These are phyloP conservation scores for Yamagishiella unicocca DNA, from an alignment of 139 green algal genomes.

Conservation along the genomic window DNA sequence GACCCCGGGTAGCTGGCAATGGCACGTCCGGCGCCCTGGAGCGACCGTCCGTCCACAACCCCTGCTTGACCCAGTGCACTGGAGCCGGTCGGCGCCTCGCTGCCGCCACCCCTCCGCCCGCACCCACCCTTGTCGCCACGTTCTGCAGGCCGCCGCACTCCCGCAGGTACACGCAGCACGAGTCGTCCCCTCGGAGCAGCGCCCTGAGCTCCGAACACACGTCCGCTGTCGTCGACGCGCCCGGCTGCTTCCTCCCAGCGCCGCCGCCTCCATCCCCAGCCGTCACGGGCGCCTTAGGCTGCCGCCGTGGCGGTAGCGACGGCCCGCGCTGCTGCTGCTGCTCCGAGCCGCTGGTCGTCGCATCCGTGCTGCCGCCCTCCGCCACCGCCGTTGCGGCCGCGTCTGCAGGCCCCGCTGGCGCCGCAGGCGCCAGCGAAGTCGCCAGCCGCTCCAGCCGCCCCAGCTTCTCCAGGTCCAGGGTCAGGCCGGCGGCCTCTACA, in stretches of 20 bases:
- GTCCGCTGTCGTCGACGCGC: neutral
- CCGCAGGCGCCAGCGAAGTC: constrained; percentile 18
- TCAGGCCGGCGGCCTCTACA: neutral
- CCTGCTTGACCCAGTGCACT: too few relatives aligned
- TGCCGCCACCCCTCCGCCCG: neutral
- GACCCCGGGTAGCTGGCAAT: too few relatives aligned
- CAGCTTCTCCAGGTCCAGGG: constrained; percentile 53
- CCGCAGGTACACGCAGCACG: constrained; percentile 64
- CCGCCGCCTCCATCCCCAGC: neutral
- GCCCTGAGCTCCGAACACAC: constrained; percentile 22
- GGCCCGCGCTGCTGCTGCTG: neutral
- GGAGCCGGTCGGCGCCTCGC: too few relatives aligned
- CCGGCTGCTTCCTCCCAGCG: neutral
- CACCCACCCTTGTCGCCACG: neutral
- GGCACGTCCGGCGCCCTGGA: too few relatives aligned
- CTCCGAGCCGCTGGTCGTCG: constrained; percentile 3
- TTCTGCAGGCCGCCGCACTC: constrained; percentile 65
- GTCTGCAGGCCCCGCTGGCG: neutral
- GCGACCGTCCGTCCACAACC: too few relatives aligned
- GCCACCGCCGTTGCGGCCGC: neutral
- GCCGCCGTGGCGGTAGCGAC: neutral
- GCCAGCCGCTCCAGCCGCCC: constrained; percentile 56
- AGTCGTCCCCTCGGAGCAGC: constrained; percentile 52
- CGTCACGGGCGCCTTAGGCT: neutral
- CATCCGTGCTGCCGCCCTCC: neutral